Evolutionary conservation across 2,329 filamentous ascomycete genomes (phyloP).

Genomic region (Lachnellula cervina): DNA sequence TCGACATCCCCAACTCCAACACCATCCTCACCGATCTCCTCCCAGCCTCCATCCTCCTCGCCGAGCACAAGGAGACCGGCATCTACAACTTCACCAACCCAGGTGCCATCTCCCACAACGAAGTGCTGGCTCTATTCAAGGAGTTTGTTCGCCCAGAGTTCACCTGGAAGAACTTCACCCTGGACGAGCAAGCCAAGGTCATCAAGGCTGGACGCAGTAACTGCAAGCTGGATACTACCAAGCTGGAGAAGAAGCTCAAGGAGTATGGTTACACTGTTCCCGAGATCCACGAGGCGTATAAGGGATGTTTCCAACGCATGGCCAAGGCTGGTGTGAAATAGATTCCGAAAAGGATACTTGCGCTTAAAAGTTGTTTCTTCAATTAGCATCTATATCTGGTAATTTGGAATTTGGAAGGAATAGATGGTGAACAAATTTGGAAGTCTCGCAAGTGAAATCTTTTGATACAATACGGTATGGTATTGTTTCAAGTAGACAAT

Average conservation of each 20-base stretch:
- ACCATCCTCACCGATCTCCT: slow-evolving; percentile 61
- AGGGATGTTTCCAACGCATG: slow-evolving; percentile 59
- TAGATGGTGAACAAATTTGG: slow-evolving; percentile 1
- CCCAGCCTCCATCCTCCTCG: slow-evolving; percentile 54
- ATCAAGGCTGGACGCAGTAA: slow-evolving; percentile 64
- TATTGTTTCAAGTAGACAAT: too few relatives aligned
- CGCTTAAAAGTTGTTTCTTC: slow-evolving; percentile 10
- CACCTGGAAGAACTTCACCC: slow-evolving; percentile 60
- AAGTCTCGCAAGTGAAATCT: neutral
- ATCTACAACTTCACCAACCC: slow-evolving; percentile 69
- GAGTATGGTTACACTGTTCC: slow-evolving; percentile 55
- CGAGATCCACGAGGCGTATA: slow-evolving; percentile 59
- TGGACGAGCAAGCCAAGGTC: slow-evolving; percentile 62
- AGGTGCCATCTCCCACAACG: slow-evolving; percentile 66
- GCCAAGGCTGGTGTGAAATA: slow-evolving; percentile 50
- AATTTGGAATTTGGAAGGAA: slow-evolving; percentile 7
- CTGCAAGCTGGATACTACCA: slow-evolving; percentile 59
- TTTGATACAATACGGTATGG: too few relatives aligned
- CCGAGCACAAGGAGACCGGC: slow-evolving; percentile 57
- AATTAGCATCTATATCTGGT: slow-evolving; percentile 1
- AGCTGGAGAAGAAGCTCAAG: slow-evolving; percentile 54
- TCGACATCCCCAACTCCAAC: slow-evolving; percentile 65
- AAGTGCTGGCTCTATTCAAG: slow-evolving; percentile 58
- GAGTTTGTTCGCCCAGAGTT: slow-evolving; percentile 57
- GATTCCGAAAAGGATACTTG: neutral